Conservation (phyloP, 1,139 yeast genomes). For the Lodderomyces pseudojiufengensis region DNA sequence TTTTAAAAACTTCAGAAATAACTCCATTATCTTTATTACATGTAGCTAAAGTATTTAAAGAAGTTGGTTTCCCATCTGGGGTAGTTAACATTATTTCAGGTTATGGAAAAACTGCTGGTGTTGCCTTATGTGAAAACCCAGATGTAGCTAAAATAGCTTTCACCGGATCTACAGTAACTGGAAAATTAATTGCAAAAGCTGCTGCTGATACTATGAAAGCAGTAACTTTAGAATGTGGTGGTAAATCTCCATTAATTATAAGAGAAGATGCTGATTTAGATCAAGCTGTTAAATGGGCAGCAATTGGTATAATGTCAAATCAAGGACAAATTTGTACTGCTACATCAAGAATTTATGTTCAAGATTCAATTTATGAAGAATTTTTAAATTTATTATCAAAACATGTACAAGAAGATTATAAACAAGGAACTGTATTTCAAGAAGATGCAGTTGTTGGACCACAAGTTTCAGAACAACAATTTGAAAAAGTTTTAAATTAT, state of each 20-base stretch:
- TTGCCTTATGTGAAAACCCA: constrained; percentile 53
- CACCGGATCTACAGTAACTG: constrained; percentile 61
- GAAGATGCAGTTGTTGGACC: constrained; percentile 70
- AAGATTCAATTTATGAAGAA: constrained; percentile 38
- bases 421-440: constrained; percentile 58
- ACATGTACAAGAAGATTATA: constrained; percentile 41
- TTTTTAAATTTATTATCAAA: constrained; percentile 46
- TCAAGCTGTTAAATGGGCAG: constrained; percentile 82
- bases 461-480: constrained; percentile 66
- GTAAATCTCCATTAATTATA: constrained; percentile 73
- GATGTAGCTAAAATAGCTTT: constrained; percentile 64
- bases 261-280: constrained; percentile 75
- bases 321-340: constrained; percentile 53
- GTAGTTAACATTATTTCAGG: constrained; percentile 63
- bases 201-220: constrained; percentile 66
- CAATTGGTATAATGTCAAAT: constrained; percentile 78
- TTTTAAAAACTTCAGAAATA: constrained; percentile 64
- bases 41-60: constrained; percentile 50
- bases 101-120: constrained; percentile 53
- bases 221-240: constrained; percentile 86
- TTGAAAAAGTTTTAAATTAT: constrained; percentile 53
- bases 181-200: constrained; percentile 52
- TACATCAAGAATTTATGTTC: constrained; percentile 45
- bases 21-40: constrained; percentile 61
- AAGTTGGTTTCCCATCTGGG: constrained; percentile 73